Base-by-base conservation (phyloP, 1,284 basidiomycete species). In the Sutorius eximius region DNA sequence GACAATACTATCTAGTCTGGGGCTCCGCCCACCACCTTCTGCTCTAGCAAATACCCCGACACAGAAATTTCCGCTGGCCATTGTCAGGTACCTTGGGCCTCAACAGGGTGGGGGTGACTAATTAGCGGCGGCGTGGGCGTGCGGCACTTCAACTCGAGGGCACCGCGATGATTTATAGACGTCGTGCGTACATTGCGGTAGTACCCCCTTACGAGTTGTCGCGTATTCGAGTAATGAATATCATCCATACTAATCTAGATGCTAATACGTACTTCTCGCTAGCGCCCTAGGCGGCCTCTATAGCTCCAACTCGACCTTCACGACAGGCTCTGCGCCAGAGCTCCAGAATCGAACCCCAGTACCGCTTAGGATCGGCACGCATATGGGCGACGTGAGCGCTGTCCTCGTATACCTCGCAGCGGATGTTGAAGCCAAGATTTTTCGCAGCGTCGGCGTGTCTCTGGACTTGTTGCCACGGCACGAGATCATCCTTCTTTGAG, bases 351-450 rank as follows among this genome's bases (percentile, higher is more conserved):
- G 63, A 63, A 5, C 32, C 38, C 66, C 66, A 67, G 46, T 67
- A 67, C 32, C 69, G 53, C 32, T 63, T 70, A 1, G 82, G 82
- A 60, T 84, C 71, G 15, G 64, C 56, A 37, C 76, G 74, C 11
- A 79, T 79, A 68, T 85, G 82, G 2, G 76, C 72, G n/a, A 85
- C 83, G 65, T 86, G 83, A 11, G 71, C 65, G 15, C 77, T 81
- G 29, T 75, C 70, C 16, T 75, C 75, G 55, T 79, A 85, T 36
- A 72, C 59, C 56, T 79, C 75, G 34, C 62, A 61, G 13, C 61
- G 62, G 5, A 79, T 75, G 45, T 73, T 64, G 34, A 73, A 58
- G 1, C 82, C 81, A 2, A 41, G 59, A 44, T 40, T 13, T 60
- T 62, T 70, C 27, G 75, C 76, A 6, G 64, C 58, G 20, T 67